Conservation (phyloP, 1,284 basidiomycete genomes). For the Marasmius tenuissimus region DNA sequence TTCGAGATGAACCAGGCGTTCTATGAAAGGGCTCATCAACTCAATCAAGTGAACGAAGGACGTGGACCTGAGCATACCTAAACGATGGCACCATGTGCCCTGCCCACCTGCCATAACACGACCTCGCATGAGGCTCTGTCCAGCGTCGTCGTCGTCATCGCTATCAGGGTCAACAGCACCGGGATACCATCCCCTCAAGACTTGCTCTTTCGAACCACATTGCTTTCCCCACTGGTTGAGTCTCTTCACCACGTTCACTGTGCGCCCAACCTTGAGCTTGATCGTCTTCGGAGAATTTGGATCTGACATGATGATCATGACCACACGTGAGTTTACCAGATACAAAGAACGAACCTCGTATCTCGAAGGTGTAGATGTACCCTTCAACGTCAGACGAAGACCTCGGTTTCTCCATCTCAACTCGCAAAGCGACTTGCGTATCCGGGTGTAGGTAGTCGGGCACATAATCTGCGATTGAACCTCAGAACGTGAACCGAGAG, state of each 20-base stretch:
- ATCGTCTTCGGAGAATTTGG: slow-evolving; percentile 27
- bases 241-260: slow-evolving; percentile 50
- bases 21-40: slow-evolving; percentile 28
- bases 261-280: slow-evolving; percentile 52
- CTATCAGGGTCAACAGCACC: slow-evolving; percentile 16
- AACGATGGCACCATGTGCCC: slow-evolving; percentile 40
- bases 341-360: slow-evolving; percentile 48
- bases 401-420: slow-evolving; percentile 70
- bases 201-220: slow-evolving; percentile 31
- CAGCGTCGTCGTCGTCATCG: slow-evolving; percentile 8
- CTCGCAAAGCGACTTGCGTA: slow-evolving; percentile 61
- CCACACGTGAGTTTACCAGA: neutral
- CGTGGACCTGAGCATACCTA: neutral
- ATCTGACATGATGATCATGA: slow-evolving; percentile 20
- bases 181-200: slow-evolving; percentile 25
- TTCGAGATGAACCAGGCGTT: slow-evolving; percentile 76
- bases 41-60: neutral
- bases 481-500: slow-evolving; percentile 2
- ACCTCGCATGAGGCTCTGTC: slow-evolving; percentile 22
- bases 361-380: slow-evolving; percentile 79
- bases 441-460: slow-evolving; percentile 61
- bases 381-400: slow-evolving; percentile 61
- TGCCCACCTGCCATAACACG: slow-evolving; percentile 18
- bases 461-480: slow-evolving; percentile 56
- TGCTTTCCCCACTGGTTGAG: slow-evolving; percentile 77